Percentiles rank a stretch among this genome's conserved stretches.
Conservation (phyloP, 176 grass and related monocot species). For the Poa pratensis region DNA sequence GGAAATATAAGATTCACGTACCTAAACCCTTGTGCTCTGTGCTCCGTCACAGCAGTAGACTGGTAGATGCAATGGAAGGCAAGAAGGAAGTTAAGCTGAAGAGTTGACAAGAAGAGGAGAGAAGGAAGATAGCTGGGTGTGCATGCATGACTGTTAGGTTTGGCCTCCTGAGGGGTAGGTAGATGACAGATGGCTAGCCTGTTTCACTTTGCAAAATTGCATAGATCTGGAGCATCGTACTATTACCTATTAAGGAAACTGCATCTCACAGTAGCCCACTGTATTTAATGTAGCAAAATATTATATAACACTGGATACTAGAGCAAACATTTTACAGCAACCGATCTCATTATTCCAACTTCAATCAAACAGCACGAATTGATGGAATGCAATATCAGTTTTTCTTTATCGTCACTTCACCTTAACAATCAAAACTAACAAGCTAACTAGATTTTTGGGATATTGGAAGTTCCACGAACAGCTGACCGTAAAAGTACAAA, state of each 20-base stretch:
- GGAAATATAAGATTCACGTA: constrained; percentile 19
- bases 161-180: constrained; percentile 15
- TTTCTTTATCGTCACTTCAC: background rate
- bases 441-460: background rate
- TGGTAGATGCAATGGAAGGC: constrained; percentile 39
- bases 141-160: constrained; percentile 57
- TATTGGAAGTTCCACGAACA: background rate
- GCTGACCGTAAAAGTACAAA: background rate
- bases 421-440: constrained; percentile 6
- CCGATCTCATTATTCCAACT: background rate
- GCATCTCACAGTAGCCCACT: background rate
- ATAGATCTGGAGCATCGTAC: constrained; percentile 1
- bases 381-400: background rate
- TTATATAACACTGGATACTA: background rate
- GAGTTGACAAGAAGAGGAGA: constrained; percentile 37
- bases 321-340: background rate
- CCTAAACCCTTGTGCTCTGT: constrained; percentile 21
- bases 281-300: background rate
- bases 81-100: constrained; percentile 23
- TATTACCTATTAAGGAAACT: constrained; percentile 10
- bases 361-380: background rate
- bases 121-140: constrained; percentile 24
- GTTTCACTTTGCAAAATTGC: constrained; percentile 23
- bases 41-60: constrained; percentile 11
- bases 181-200: constrained; percentile 21